These are phyloP conservation scores for Pilobolus umbonatus DNA, from an alignment of 192 early-diverging fungal species.

Conservation along the genomic window DNA sequence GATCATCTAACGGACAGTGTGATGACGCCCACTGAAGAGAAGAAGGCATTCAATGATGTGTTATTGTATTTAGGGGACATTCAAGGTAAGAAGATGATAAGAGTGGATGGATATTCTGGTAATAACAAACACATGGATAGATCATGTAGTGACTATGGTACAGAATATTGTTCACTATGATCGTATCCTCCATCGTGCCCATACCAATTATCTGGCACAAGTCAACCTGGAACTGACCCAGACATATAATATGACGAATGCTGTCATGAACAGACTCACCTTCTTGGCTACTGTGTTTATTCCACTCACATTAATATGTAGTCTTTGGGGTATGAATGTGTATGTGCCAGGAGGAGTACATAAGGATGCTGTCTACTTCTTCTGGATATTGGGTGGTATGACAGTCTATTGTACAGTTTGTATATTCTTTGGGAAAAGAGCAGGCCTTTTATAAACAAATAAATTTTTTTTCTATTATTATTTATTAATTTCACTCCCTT, in stretches of 20 bases:
- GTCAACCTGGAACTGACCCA: conserved; percentile 70
- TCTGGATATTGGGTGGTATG: conserved; percentile 27
- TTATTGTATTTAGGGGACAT: conserved; percentile 75
- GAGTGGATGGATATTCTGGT: neutral
- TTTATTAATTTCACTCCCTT: too few species aligned
- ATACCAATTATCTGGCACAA: conserved; percentile 80
- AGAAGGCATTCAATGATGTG: conserved; percentile 50
- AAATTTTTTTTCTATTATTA: too few species aligned
- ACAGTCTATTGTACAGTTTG: conserved; percentile 1
- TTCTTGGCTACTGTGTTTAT: conserved; percentile 85
- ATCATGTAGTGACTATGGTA: conserved; percentile 70
- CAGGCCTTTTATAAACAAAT: conserved; percentile 13
- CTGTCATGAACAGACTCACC: conserved; percentile 84
- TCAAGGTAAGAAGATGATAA: conserved; percentile 40
- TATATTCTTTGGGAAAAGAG: conserved; percentile 19
- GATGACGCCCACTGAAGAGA: neutral
- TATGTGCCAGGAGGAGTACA: conserved; percentile 12
- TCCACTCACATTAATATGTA: conserved; percentile 81
- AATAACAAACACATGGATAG: conserved; percentile 1
- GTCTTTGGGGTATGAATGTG: conserved; percentile 60
- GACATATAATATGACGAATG: conserved; percentile 78
- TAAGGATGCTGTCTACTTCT: conserved; percentile 15
- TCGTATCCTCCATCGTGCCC: conserved; percentile 62
- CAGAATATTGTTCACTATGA: conserved; percentile 70
- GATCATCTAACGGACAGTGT: neutral